These are phyloP conservation scores for Russula compacta DNA, from an alignment of 768 basidiomycete species.

Conservation along the genomic window DNA sequence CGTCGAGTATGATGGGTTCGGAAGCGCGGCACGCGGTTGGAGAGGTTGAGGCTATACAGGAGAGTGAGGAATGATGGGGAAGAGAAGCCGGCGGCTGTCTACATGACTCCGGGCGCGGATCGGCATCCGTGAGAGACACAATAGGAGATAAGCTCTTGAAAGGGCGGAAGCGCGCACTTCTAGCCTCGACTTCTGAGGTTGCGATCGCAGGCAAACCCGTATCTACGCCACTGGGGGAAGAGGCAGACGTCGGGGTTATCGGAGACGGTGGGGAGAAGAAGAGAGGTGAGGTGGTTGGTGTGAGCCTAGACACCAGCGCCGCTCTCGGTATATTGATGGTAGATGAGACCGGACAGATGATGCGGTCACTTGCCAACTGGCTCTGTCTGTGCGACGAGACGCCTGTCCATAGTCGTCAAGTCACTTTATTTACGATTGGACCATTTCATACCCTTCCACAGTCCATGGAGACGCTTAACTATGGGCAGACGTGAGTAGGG, in stretches of 20 bases:
- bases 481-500: not conserved
- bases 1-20: not conserved
- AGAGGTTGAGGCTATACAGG: not conserved
- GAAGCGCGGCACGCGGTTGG: not conserved
- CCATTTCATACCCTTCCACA: slow-evolving; percentile 5
- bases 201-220: not conserved
- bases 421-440: not conserved
- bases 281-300: not conserved
- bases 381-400: not conserved
- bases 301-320: not conserved
- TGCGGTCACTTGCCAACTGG: not conserved
- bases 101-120: not conserved
- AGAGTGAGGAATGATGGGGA: not conserved
- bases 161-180: not conserved
- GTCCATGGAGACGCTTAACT: not conserved
- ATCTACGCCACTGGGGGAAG: not conserved
- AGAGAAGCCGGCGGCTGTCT: not conserved
- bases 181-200: not conserved
- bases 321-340: not conserved
- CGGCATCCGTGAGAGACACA: not conserved
- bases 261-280: not conserved
- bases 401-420: not conserved
- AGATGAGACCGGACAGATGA: not conserved
- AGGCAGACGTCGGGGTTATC: not conserved
- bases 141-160: not conserved